Evolutionary conservation across 1,284 basidiomycete species (phyloP).

Genomic region (Papiliotrema flavescens): DNA sequence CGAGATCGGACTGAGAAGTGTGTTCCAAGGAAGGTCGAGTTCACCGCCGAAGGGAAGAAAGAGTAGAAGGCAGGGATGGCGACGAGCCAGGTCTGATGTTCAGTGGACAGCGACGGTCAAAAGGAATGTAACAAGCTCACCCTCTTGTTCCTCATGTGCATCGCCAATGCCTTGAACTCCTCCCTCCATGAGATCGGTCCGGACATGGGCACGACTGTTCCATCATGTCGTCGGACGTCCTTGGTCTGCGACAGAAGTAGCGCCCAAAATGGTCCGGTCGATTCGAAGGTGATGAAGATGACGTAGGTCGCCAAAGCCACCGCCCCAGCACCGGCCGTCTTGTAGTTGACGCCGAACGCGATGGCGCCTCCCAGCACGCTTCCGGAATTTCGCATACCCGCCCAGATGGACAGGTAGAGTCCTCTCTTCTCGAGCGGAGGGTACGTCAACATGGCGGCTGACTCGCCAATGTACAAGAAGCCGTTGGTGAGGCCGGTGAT

Average conservation of each 20-base stretch:
- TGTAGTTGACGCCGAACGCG: constrained; percentile 23
- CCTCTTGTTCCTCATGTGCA: constrained; percentile 15
- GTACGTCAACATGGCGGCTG: constrained; percentile 34
- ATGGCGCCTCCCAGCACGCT: constrained; percentile 17
- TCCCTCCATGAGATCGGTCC: constrained; percentile 13
- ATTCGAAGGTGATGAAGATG: constrained; percentile 27
- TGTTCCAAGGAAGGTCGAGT: constrained; percentile 27
- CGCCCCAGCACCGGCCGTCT: constrained; percentile 12
- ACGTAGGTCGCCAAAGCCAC: constrained; percentile 26
- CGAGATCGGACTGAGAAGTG: constrained; percentile 34
- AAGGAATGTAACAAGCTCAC: no score
- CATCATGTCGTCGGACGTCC: constrained; percentile 28
- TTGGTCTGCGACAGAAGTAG: constrained; percentile 20
- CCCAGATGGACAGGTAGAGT: constrained; percentile 27
- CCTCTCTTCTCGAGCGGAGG: constrained; percentile 23
- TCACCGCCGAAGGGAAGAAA: constrained; percentile 28
- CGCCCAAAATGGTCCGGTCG: constrained; percentile 19
- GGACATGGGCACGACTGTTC: constrained; percentile 20
- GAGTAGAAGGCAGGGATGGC: constrained; percentile 28
- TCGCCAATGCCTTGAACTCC: constrained; percentile 19
- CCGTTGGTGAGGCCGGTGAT: constrained; percentile 19
- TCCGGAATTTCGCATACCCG: constrained; percentile 24
- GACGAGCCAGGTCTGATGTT: no score
- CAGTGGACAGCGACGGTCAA: no score
- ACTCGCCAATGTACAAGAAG: constrained; percentile 34